These are phyloP conservation scores for Neurospora intermedia DNA, from an alignment of 495 filamentous ascomycete genomes.

Conservation along the genomic window DNA sequence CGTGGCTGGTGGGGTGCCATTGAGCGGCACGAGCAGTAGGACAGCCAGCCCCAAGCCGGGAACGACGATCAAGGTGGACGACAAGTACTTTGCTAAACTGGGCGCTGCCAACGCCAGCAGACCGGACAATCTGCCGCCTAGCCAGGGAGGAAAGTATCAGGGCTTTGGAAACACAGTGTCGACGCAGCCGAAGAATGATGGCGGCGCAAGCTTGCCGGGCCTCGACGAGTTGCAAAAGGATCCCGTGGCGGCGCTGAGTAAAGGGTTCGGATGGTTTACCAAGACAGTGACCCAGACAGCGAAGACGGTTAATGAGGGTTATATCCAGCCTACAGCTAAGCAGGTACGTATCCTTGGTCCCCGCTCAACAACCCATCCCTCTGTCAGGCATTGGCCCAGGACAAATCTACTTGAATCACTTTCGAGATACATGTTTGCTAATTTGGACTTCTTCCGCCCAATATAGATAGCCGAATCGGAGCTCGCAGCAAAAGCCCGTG, in stretches of 20 bases:
- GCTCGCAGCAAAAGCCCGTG: slow-evolving; percentile 68
- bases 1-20: slow-evolving; percentile 26
- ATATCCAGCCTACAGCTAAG: slow-evolving; percentile 82
- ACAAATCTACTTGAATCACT: background rate
- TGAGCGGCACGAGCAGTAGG: slow-evolving; percentile 54
- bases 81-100: slow-evolving; percentile 80
- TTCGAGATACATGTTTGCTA: background rate
- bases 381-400: background rate
- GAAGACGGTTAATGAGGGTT: slow-evolving; percentile 78
- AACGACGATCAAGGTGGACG: slow-evolving; percentile 52
- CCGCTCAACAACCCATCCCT: background rate
- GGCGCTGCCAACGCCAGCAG: slow-evolving; percentile 72
- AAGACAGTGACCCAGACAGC: slow-evolving; percentile 76
- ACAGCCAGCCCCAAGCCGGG: slow-evolving; percentile 46
- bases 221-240: slow-evolving; percentile 84
- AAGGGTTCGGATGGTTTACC: slow-evolving; percentile 91
- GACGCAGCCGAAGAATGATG: slow-evolving; percentile 29
- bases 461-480: slow-evolving; percentile 74
- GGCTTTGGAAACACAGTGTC: slow-evolving; percentile 74
- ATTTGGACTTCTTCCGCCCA: background rate
- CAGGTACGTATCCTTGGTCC: slow-evolving; percentile 44
- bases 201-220: slow-evolving; percentile 40
- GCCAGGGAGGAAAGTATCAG: slow-evolving; percentile 81
- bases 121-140: slow-evolving; percentile 63
- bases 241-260: slow-evolving; percentile 76